Conservation (phyloP, 2,329 filamentous ascomycete genomes). For the Aspergillus nomiae region DNA sequence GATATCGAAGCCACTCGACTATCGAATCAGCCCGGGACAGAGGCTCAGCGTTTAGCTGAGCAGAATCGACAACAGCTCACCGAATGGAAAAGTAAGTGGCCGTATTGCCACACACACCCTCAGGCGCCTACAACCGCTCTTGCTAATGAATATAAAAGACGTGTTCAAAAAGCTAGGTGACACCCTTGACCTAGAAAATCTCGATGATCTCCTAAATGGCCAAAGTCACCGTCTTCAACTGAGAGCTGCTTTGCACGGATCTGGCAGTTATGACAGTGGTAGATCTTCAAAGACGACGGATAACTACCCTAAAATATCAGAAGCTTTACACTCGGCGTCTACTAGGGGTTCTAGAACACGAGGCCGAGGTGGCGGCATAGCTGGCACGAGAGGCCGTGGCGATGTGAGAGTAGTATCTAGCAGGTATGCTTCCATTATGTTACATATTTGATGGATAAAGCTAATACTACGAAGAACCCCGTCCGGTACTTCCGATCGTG, state of each 20-base stretch:
- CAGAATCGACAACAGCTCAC: conserved; percentile 28
- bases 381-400: conserved; percentile 24
- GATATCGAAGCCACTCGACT: conserved; percentile 32
- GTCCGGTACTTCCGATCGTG: conserved; percentile 2
- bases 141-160: conserved; percentile 27
- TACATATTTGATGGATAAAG: not conserved
- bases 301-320: not conserved
- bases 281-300: not conserved
- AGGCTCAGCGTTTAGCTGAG: conserved; percentile 28
- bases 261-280: conserved; percentile 19
- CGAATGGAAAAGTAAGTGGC: conserved; percentile 37
- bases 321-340: conserved; percentile 3
- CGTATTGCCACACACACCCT: not conserved
- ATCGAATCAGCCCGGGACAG: conserved; percentile 33
- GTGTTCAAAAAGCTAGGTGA: conserved; percentile 32
- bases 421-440: not conserved
- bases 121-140: not conserved
- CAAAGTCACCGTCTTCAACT: conserved; percentile 41
- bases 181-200: conserved; percentile 30
- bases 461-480: not conserved
- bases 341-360: conserved; percentile 4
- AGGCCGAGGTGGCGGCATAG: conserved; percentile 29
- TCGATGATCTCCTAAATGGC: conserved; percentile 38
- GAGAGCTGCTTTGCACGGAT: conserved; percentile 20
- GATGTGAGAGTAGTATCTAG: not conserved